phyloP scores from a whole-genome alignment of 306 rosid species.

The Acacia acuminata region DNA sequence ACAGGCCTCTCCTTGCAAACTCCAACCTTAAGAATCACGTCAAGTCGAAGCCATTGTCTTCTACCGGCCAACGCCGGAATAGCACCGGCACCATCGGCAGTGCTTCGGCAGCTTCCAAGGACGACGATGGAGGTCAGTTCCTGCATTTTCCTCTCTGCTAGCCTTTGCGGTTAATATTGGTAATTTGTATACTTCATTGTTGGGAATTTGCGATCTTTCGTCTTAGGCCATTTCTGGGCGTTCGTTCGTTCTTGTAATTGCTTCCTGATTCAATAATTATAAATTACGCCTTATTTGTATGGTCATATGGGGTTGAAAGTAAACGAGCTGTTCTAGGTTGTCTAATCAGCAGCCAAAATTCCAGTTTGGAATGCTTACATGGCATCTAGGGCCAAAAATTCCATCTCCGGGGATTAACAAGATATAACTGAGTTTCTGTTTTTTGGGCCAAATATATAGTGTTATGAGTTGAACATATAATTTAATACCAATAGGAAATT shows the following conservation, averaged over 20 bases:
- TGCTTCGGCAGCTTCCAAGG: constrained; percentile 50
- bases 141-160: constrained; percentile 8
- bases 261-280: background rate
- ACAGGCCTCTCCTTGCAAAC: constrained; percentile 52
- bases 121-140: constrained; percentile 66
- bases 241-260: background rate
- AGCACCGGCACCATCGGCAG: constrained; percentile 53
- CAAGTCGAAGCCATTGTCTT: constrained; percentile 64
- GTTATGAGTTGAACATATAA: background rate
- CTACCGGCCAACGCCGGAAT: constrained; percentile 75
- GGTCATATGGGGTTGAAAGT: background rate
- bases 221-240: background rate
- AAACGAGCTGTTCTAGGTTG: background rate
- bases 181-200: background rate
- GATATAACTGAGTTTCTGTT: background rate
- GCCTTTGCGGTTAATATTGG: background rate
- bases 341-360: background rate
- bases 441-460: background rate
- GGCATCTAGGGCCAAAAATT: constrained; percentile 15
- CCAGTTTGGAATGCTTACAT: constrained; percentile 8
- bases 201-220: constrained; percentile 28
- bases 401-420: background rate
- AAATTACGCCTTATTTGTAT: background rate
- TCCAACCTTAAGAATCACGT: constrained; percentile 52
- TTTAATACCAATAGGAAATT: background rate